phyloP scores from a whole-genome alignment of 768 basidiomycete genomes.

The Termitomyces bulborhizus region DNA sequence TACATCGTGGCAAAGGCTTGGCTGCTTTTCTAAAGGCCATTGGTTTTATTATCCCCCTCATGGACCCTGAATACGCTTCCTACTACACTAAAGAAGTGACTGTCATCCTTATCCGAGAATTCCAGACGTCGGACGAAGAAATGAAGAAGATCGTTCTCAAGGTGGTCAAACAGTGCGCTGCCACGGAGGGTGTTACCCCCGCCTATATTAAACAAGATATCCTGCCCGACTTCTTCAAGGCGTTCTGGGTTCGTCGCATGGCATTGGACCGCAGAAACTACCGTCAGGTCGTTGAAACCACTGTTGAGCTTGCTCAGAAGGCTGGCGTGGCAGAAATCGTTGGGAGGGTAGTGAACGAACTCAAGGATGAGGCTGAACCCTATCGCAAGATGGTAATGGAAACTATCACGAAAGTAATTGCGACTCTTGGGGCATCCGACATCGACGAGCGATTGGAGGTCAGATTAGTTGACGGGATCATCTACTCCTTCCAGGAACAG shows the following conservation, averaged over 20 bases:
- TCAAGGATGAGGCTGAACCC: slow-evolving; percentile 88
- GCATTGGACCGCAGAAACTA: slow-evolving; percentile 95
- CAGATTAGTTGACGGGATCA: slow-evolving; percentile 94
- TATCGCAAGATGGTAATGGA: slow-evolving; percentile 99
- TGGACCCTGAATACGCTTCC: slow-evolving; percentile 99
- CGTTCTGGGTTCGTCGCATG: slow-evolving; percentile 99
- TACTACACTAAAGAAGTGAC: slow-evolving; percentile 99
- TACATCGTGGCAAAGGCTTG: slow-evolving; percentile 91
- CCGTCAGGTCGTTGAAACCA: slow-evolving; percentile 96
- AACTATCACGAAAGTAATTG: slow-evolving; percentile 95
- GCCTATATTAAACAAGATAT: slow-evolving; percentile 97
- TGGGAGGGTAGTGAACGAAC: slow-evolving; percentile 78
- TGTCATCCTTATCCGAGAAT: slow-evolving; percentile 95
- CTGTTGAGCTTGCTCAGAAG: slow-evolving; percentile 97
- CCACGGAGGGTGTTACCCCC: slow-evolving; percentile 96
- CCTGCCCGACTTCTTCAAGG: slow-evolving; percentile 97
- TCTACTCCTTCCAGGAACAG: slow-evolving; percentile 99
- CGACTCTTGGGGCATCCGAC: slow-evolving; percentile 92
- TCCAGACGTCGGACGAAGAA: slow-evolving; percentile 98
- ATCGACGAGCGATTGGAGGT: slow-evolving; percentile 95
- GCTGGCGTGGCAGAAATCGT: slow-evolving; percentile 96
- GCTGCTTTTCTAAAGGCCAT: slow-evolving; percentile 97
- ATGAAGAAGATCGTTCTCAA: slow-evolving; percentile 99
- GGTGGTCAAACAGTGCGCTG: slow-evolving; percentile 98
- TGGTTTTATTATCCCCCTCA: slow-evolving; percentile 98